Percentiles rank a stretch among this genome's conserved stretches.
Evolutionary conservation across 768 basidiomycete species (phyloP).

Genomic region (Collybia sordida): DNA sequence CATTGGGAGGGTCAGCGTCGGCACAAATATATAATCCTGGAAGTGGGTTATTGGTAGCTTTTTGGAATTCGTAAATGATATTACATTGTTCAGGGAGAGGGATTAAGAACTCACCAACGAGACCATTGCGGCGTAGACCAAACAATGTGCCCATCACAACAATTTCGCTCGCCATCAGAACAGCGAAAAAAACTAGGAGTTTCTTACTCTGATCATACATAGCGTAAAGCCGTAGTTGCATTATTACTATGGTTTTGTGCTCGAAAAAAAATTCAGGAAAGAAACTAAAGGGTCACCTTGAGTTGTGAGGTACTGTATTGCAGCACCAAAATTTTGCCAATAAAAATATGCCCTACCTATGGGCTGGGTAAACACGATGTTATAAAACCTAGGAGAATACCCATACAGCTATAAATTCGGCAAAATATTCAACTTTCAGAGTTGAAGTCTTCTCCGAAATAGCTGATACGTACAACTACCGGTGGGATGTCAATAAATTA

Average conservation of each 20-base stretch:
- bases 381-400: neutral
- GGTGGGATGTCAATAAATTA: neutral
- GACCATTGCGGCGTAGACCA: conserved; percentile 21
- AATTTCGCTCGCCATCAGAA: conserved; percentile 21
- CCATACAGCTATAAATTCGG: conserved; percentile 10
- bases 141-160: conserved; percentile 27
- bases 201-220: conserved; percentile 26
- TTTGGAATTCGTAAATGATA: no score
- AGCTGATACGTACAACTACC: neutral
- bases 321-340: conserved; percentile 34
- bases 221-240: conserved; percentile 29
- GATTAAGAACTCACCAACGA: conserved; percentile 18
- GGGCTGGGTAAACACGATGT: neutral
- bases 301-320: conserved; percentile 32
- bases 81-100: no score
- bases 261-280: neutral
- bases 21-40: conserved; percentile 32
- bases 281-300: conserved; percentile 15
- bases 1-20: conserved; percentile 29
- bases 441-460: neutral
- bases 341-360: conserved; percentile 31
- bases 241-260: conserved; percentile 20
- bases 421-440: neutral
- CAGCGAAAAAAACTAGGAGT: conserved; percentile 18
- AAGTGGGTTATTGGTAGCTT: conserved; percentile 31